A percentile compares a stretch with the other conserved stretches of the same genome.
Conservation (phyloP, 1,284 basidiomycete species). For the Xanthoconium separans region DNA sequence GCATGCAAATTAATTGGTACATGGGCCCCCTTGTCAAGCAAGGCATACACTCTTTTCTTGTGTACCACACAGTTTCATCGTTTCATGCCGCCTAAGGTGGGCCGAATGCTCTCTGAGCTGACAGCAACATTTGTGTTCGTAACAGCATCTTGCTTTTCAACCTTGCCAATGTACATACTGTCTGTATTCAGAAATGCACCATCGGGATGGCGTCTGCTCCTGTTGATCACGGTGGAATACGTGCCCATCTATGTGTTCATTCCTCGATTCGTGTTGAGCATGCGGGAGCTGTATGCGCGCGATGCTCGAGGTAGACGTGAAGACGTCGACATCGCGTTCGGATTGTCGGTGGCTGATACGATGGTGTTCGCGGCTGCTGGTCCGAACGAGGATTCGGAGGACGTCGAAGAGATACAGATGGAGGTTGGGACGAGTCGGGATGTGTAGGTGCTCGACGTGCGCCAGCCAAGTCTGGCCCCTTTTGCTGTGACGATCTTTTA, state of each 20-base stretch:
- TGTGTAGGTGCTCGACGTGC: neutral
- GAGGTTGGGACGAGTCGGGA: neutral
- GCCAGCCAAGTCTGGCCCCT: no score
- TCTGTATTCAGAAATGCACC: neutral
- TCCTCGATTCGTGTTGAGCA: conserved; percentile 8
- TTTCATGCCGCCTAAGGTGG: neutral
- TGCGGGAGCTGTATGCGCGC: conserved; percentile 3
- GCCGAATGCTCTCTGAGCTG: neutral
- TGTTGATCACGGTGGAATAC: neutral
- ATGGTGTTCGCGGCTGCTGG: conserved; percentile 1
- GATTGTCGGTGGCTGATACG: neutral
- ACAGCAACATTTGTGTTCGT: neutral
- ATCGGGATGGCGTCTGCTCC: neutral
- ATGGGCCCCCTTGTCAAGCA: conserved; percentile 1
- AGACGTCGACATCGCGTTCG: conserved; percentile 4
- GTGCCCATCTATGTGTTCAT: conserved; percentile 3
- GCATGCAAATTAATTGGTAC: conserved; percentile 1
- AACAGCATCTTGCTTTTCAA: neutral
- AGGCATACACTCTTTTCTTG: conserved; percentile 10
- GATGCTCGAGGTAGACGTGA: neutral
- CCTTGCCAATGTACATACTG: neutral
- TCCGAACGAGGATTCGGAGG: neutral
- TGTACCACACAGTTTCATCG: conserved; percentile 1
- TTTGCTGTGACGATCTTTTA: no score
- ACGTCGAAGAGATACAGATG: neutral